Percentiles rank a stretch among this genome's conserved stretches.
Conservation (phyloP, 1,284 basidiomycete species). For the Ceratobasidium papillatum region DNA sequence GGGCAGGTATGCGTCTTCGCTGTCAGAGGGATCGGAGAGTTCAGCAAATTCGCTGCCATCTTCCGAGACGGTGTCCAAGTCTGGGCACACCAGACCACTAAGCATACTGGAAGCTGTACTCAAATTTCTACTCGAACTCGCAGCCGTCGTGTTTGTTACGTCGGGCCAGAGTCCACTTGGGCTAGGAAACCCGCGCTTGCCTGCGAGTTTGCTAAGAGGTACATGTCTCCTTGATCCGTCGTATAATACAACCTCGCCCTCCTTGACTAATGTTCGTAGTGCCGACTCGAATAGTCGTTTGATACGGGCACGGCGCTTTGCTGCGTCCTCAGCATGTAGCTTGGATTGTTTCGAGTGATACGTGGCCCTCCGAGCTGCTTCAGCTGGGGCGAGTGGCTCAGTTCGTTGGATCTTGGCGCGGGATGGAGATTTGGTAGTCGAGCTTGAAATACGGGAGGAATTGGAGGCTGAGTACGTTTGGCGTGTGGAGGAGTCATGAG, state of each 20-base stretch:
- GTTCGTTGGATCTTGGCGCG: background rate
- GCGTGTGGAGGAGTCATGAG: background rate
- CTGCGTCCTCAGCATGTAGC: conserved; percentile 24
- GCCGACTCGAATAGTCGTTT: conserved; percentile 34
- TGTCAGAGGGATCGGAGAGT: conserved; percentile 31
- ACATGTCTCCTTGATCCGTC: conserved; percentile 24
- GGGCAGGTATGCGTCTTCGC: conserved; percentile 36
- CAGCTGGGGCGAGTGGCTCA: conserved; percentile 18
- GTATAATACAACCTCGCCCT: conserved; percentile 12
- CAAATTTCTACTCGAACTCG: background rate
- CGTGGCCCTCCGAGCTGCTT: conserved; percentile 18
- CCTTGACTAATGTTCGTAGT: conserved; percentile 33
- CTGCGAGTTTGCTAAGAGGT: background rate
- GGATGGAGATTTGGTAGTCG: conserved; percentile 6
- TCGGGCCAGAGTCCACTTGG: conserved; percentile 19
- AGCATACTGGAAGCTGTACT: background rate
- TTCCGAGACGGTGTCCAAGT: conserved; percentile 4
- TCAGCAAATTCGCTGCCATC: conserved; percentile 6
- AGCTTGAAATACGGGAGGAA: conserved; percentile 6
- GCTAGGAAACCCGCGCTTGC: background rate
- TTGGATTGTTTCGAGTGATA: conserved; percentile 35
- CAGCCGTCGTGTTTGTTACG: conserved; percentile 21
- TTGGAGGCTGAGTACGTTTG: background rate
- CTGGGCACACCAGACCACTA: background rate
- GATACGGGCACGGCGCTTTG: conserved; percentile 21